A percentile compares a stretch with the other conserved stretches of the same genome.
Evolutionary conservation across 257 asterid genomes (phyloP).

Genomic region (Gentiana straminea): DNA sequence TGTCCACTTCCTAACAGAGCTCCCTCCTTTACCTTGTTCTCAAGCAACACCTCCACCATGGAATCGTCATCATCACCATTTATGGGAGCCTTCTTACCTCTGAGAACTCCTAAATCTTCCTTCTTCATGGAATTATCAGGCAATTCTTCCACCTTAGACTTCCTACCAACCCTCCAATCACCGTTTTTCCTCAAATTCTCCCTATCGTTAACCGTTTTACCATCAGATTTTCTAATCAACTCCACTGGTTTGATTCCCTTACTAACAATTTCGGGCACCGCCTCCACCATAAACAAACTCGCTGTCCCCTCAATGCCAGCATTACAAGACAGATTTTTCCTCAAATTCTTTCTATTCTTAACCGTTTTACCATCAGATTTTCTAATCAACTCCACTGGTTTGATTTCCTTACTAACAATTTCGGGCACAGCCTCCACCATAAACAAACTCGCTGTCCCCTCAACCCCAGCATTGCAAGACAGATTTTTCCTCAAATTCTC

Average conservation of each 20-base stretch:
- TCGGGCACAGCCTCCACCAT: too few species aligned
- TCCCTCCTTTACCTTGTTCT: constrained; percentile 11
- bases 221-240: neutral
- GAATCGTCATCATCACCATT: constrained; percentile 1
- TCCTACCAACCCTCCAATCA: constrained; percentile 1
- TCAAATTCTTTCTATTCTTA: neutral
- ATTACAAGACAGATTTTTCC: neutral
- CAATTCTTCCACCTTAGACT: constrained; percentile 8
- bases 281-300: too few species aligned
- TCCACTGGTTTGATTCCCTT: too few species aligned
- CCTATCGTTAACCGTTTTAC: neutral
- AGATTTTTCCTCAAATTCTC: neutral
- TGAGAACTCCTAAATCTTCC: constrained; percentile 5
- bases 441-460: too few species aligned
- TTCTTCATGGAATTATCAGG: constrained; percentile 13
- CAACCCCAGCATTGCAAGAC: too few species aligned
- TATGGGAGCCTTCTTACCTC: constrained; percentile 2
- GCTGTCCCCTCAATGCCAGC: too few species aligned
- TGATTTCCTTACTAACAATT: too few species aligned
- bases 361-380: neutral
- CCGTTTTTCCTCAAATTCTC: neutral
- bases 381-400: too few species aligned
- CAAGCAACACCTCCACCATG: constrained; percentile 10
- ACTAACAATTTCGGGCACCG: too few species aligned
- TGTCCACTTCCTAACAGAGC: constrained; percentile 11